Base-by-base conservation (phyloP, 1,284 basidiomycete genomes). In the Boletus sp. region DNA sequence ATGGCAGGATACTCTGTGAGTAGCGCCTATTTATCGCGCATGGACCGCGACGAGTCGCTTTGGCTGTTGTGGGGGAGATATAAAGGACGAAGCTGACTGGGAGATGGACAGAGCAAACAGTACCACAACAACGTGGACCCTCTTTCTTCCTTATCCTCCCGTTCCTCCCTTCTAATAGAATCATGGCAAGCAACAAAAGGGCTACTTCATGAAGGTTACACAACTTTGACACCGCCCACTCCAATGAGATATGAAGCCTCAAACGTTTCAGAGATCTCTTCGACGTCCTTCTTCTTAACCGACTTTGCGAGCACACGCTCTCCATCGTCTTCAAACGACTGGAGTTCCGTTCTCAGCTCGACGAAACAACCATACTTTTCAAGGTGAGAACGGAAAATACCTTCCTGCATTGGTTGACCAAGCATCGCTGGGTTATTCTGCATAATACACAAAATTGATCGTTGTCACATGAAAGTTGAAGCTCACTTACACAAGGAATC, bases 151-250 rank as follows among this genome's bases (percentile, higher is more conserved):
- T 24, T 24, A 24, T 24, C 24, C 3, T 24, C 24, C 24, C 24
- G 2, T 24, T 24, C 24, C 24, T 24, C 24, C 24, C 24, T 24
- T 24, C 24, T 24, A 24, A 24, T 24, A 24, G n/a, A n/a, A n/a
- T n/a, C n/a, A n/a, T n/a, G n/a, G n/a, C n/a, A n/a, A n/a, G 41
- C 24, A 18, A 45, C 16, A 18, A 45, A 35, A 35, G 9, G 11
- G 5, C 13, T 24, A 12, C 5, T n/a, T 16, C 6, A 35, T 35
- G 24, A 11, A 33, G 13, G 20, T 50, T 15, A 54, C 59, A 31
- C 15, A 69, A 71, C 72, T 53, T 63, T 72, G 0, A 72, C 78
- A 11, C 77, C 77, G 61, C 79, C 79, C 1, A 72, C 63, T 0
- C 77, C 78, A 1, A 79, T 61, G 7, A 79, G 51, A 53, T 66